A percentile compares a stretch with the other conserved stretches of the same genome.
phyloP scores from a whole-genome alignment of 2,329 filamentous ascomycete genomes.

The Arthroderma sp. region DNA sequence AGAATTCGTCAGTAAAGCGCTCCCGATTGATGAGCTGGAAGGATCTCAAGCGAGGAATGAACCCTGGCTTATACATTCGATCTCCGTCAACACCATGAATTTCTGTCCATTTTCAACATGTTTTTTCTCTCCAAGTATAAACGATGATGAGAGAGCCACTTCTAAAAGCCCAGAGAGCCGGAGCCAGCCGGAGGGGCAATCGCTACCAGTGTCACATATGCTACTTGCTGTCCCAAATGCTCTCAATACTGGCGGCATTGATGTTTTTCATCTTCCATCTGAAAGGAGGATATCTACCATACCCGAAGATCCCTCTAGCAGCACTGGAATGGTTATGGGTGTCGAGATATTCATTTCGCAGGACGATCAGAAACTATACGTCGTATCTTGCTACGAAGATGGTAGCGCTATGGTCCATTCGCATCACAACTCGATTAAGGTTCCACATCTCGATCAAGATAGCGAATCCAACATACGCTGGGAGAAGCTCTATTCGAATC shows the following conservation, averaged over 20 bases:
- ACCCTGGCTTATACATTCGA: constrained; percentile 74
- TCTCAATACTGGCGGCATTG: constrained; percentile 60
- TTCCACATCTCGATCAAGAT: constrained; percentile 8
- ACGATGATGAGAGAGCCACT: not conserved
- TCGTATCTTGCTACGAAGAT: constrained; percentile 74
- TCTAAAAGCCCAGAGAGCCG: not conserved
- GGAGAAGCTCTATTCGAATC: constrained; percentile 48
- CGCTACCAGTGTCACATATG: constrained; percentile 23
- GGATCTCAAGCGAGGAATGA: constrained; percentile 35
- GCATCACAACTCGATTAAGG: constrained; percentile 28
- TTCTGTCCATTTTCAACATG: constrained; percentile 75
- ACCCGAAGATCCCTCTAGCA: constrained; percentile 30
- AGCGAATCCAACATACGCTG: constrained; percentile 29
- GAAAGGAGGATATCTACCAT: constrained; percentile 54
- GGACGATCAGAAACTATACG: constrained; percentile 36
- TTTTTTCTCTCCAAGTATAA: constrained; percentile 15
- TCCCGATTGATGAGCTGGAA: constrained; percentile 55
- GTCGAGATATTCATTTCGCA: constrained; percentile 45
- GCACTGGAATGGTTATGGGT: constrained; percentile 73
- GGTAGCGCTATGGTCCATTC: constrained; percentile 58
- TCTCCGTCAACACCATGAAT: constrained; percentile 86
- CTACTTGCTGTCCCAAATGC: constrained; percentile 66
- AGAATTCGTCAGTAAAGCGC: constrained; percentile 43
- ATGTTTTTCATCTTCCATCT: constrained; percentile 70
- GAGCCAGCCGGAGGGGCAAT: not conserved